Evolutionary conservation across 768 basidiomycete species (phyloP), one percentile per base, ranked within the genome.

Genomic region (Boletus reticuloceps): DNA sequence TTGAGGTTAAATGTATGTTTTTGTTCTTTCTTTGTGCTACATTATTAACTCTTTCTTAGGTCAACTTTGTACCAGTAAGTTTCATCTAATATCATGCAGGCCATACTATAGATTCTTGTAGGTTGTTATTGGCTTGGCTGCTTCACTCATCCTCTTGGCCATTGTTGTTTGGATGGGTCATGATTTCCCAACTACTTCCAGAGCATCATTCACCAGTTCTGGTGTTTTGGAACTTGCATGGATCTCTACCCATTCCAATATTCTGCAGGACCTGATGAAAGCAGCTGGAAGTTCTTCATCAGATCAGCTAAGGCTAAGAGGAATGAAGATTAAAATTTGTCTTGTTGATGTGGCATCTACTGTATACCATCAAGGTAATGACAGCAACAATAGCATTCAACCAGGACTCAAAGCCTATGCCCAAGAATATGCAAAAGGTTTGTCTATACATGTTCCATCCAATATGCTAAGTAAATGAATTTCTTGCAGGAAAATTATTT

Each of bases 1-100:
- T 13, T 41, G 31, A 53, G 53, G 13, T 19, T 53, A 4, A 53
- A 53, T 53, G 52, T 53, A 13, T 53, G 45, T 53, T 47, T n/a
- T 13, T 34, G 3, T 41, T 19, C 6, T 34, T 14, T n/a, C 19
- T 5, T 38, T 17, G 13, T 38, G 13, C 17, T 38, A 12, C 3
- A 17, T 16, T 16, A 4, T 38, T 7, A 38, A 38, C 6, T 38
- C 7, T 38, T 38, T n/a, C 13, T 9, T 32, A 53, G 53, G 39
- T 48, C 3, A 53, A 27, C 12, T n/a, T 11, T 12, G 2, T 6
- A 13, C 19, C 53, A 19, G 53, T 48, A 41, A 25, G 46, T 27
- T n/a, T 29, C 1, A 16, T 16, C 17, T 19, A 4, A 22, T 5
- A 43, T 5, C 17, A 16, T 45, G 25, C 19, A 11, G 16, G 19